Evolutionary conservation across 345 rosid genomes (phyloP), one percentile per base, ranked within the genome.

Genomic region (Euphorbia peplus): DNA sequence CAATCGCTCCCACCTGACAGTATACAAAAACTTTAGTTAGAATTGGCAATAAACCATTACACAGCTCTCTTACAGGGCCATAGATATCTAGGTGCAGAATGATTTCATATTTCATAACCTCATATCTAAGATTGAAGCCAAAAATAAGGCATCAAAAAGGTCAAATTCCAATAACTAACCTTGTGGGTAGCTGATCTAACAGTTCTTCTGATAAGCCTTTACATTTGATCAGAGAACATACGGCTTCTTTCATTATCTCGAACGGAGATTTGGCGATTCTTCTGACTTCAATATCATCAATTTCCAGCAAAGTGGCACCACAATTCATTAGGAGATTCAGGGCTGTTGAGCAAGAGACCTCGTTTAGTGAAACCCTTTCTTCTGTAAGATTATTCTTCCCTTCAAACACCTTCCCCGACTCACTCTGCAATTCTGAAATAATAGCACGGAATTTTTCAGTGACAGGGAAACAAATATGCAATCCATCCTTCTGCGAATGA

Each of bases 1-100:
- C 55, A 89, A 88, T 57, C 89, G 81, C 63, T 89, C 98, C 98
- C 97, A 93, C 79, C 96, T 93, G 84, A 75, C 62, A 32, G 53
- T 22, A 60, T 69, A 53, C 30, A 79, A 48, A 48, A 46, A 56
- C 53, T 57, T 3, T 11, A 9, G 37, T 39, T 13, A 41, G 39
- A 35, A 22, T 24, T 14, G 41, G 37, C 12, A 60, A 44, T 22
- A 66, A 60, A 64, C 15, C 4, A 37, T 25, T 13, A 25, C 18
- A 18, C 29, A 51, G 50, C 47, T 44, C 21, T 9, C 32, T 47
- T 68, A 22, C 37, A 15, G 29, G 21, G 12, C 48, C 5, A 9
- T 16, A 29, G 4, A 52, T 66, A 21, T 18, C 21, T 32, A 8
- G 54, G 12, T 58, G 29, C 66, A 59, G 51, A 21, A 9, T 41